Base-by-base conservation (phyloP, 1,139 yeast genomes). In the Suhomyces maxii region DNA sequence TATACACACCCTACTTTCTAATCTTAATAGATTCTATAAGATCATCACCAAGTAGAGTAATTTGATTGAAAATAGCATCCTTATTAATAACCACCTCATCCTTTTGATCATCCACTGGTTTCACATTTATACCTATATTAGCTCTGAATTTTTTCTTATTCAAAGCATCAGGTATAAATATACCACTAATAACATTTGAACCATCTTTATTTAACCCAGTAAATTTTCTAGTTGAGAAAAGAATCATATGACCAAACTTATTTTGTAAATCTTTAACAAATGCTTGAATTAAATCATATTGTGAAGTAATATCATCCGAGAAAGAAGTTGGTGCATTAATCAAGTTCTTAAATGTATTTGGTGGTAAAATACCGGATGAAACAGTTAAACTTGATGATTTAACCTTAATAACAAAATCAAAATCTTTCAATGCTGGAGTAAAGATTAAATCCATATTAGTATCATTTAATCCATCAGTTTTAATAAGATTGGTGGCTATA, bases 351-450 rank as follows among this genome's bases (percentile, higher is more conserved):
- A 80, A 88, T 37, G 77, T 75, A 42, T 72, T 66, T 4, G 74
- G 64, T 10, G 82, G 81, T 45, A 82, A 61, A 8, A 85, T 68
- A 53, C 93, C 93, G 3, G 83, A 76, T 7, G 76, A 67, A 3
- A 71, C 60, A 35, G 73, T 67, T 42, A 76, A 62, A 41, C 79
- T 76, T 11, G 49, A 63, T 14, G 80, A 69, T 54, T 77, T 79
- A 42, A 89, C 69, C 43, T 77, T 75, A 49, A 91, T 75, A 10
- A 84, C 84, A 56, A 93, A 82, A 62, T 91, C 96, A 60, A 85
- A 93, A 65, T 91, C 98, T 50, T 79, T 77, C 50, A 88, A 71
- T 0, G 96, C 90, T 2, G 98, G 93, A 0, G 86, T 81, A 64
- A 89, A 89, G 41, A 89, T 67, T 39, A 82, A 61, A 40, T 77